Percentiles rank a stretch among this genome's conserved stretches.
phyloP scores from a whole-genome alignment of 331 rosid genomes.

The Arachis monticola region DNA sequence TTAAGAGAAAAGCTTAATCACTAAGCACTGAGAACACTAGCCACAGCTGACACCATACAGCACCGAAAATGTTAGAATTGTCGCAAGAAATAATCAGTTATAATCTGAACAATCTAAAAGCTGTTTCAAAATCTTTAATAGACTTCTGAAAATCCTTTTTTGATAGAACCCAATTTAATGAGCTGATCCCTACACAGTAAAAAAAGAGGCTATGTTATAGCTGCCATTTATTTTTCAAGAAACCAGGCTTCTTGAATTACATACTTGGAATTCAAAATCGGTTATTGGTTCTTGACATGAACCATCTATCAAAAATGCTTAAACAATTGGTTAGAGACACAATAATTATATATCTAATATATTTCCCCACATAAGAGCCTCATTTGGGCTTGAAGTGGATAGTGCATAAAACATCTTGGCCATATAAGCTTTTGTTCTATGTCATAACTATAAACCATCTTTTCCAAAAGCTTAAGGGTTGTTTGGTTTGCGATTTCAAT shows the following conservation, averaged over 20 bases:
- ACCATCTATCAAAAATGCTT: no score
- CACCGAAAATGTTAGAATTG: background rate
- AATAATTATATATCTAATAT: no score
- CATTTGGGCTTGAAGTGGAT: no score
- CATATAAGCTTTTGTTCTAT: background rate
- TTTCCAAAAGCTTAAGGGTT: no score
- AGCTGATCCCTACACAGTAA: background rate
- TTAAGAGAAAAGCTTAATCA: constrained; percentile 14
- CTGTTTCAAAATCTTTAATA: background rate
- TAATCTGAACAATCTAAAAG: background rate
- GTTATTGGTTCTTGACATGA: background rate
- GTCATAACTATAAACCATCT: no score
- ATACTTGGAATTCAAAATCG: background rate
- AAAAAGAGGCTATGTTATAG: background rate
- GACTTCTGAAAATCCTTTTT: background rate
- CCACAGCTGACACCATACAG: constrained; percentile 13
- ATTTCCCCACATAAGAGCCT: no score
- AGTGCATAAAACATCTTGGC: no score
- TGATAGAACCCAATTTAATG: background rate
- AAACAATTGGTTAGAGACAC: no score
- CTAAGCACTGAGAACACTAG: constrained; percentile 8
- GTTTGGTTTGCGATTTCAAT: no score
- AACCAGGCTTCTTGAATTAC: background rate
- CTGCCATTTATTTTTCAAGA: background rate
- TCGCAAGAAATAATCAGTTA: constrained; percentile 3